These are phyloP conservation scores for Musa schizocarpa DNA, from an alignment of 176 grass and related monocot species.

Conservation along the genomic window DNA sequence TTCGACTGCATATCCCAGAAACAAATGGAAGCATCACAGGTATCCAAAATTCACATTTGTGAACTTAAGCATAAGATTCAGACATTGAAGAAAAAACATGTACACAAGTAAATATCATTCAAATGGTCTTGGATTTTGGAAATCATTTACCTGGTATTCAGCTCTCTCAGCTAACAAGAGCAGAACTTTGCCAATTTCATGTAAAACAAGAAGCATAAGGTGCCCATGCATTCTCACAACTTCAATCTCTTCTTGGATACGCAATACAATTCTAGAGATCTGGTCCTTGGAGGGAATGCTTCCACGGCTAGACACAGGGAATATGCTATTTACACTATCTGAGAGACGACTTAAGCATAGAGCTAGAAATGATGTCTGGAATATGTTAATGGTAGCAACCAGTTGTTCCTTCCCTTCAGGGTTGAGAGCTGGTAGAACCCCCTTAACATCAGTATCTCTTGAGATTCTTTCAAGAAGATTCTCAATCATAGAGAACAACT, in stretches of 20 bases:
- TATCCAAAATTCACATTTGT: not conserved
- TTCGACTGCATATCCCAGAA: not conserved
- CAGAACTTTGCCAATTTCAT: conserved; percentile 79
- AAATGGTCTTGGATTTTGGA: not conserved
- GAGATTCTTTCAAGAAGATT: conserved; percentile 93
- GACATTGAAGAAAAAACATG: not conserved
- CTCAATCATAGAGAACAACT: conserved; percentile 80
- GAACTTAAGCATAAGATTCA: conserved; percentile 1
- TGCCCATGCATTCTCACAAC: conserved; percentile 85
- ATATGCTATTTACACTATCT: conserved; percentile 93
- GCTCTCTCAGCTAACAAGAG: conserved; percentile 76
- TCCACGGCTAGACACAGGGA: conserved; percentile 76
- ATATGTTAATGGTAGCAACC: conserved; percentile 72
- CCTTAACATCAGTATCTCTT: conserved; percentile 86
- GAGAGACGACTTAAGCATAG: conserved; percentile 80
- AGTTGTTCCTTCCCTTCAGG: conserved; percentile 69
- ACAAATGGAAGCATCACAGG: conserved; percentile 1
- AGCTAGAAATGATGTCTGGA: conserved; percentile 74
- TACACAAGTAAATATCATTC: conserved; percentile 14
- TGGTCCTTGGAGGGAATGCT: conserved; percentile 96
- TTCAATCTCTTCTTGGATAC: conserved; percentile 96
- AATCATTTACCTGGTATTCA: conserved; percentile 78
- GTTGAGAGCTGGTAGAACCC: conserved; percentile 71
- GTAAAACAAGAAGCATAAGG: conserved; percentile 72
- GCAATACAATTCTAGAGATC: conserved; percentile 84